Evolutionary conservation across 2,329 filamentous ascomycete genomes (phyloP).

Genomic region (Capronia americana): DNA sequence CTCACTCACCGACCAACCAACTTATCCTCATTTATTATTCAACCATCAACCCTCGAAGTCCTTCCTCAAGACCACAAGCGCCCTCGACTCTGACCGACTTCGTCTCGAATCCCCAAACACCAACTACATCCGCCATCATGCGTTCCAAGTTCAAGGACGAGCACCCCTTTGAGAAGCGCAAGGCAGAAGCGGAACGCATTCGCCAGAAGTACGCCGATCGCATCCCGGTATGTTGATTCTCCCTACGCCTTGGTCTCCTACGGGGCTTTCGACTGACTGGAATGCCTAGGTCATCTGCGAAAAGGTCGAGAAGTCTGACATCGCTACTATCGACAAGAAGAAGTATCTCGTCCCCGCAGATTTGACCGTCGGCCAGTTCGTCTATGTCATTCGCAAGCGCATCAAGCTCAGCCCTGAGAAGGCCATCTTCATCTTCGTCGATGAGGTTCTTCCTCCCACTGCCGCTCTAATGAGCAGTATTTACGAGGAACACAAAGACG

Average conservation of each 20-base stretch:
- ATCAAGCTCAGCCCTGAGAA: slow-evolving; percentile 99
- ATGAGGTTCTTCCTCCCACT: slow-evolving; percentile 94
- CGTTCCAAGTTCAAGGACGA: slow-evolving; percentile 99
- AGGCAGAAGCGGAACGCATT: slow-evolving; percentile 99
- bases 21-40: slow-evolving; percentile 34
- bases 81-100: background rate
- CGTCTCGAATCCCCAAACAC: slow-evolving; percentile 28
- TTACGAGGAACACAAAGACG: slow-evolving; percentile 97
- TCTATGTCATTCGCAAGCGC: slow-evolving; percentile 99
- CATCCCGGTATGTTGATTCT: slow-evolving; percentile 78
- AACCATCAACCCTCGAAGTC: slow-evolving; percentile 36
- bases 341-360: slow-evolving; percentile 98
- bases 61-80: slow-evolving; percentile 17
- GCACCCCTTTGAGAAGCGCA: slow-evolving; percentile 99
- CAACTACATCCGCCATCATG: slow-evolving; percentile 61
- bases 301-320: slow-evolving; percentile 99
- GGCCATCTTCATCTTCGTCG: slow-evolving; percentile 99
- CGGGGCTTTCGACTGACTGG: slow-evolving; percentile 29
- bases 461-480: slow-evolving; percentile 99
- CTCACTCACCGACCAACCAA: slow-evolving; percentile 37
- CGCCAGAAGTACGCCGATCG: slow-evolving; percentile 98
- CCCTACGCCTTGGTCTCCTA: slow-evolving; percentile 12
- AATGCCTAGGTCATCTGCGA: slow-evolving; percentile 88
- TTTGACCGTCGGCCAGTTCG: slow-evolving; percentile 97
- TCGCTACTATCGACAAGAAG: slow-evolving; percentile 99